Conservation (phyloP, 139 green algal genomes). For the Gonium pectorale region DNA sequence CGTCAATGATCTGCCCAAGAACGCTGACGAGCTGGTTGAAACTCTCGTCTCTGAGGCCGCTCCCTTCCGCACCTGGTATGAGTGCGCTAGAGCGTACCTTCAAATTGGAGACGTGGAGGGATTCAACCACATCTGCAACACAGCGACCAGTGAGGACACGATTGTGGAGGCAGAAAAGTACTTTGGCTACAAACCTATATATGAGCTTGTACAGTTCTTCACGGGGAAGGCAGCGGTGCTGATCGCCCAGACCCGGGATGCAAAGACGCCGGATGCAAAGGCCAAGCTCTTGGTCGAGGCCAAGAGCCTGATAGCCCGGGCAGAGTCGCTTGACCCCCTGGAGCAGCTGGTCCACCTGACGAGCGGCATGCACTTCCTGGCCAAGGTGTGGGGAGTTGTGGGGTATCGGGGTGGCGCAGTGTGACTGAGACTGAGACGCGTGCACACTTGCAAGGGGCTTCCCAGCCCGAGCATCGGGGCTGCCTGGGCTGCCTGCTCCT, state of each 20-base stretch:
- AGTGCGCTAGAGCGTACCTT: slow-evolving; percentile 79
- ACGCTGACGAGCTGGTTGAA: slow-evolving; percentile 76
- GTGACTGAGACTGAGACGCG: no score
- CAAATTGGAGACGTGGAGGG: slow-evolving; percentile 52
- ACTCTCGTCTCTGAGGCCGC: slow-evolving; percentile 76
- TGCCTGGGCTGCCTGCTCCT: not conserved
- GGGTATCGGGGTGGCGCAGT: not conserved
- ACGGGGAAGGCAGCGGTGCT: slow-evolving; percentile 77
- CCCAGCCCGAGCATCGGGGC: not conserved
- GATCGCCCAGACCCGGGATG: slow-evolving; percentile 53
- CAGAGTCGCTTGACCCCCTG: slow-evolving; percentile 36
- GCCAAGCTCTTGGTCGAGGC: slow-evolving; percentile 54
- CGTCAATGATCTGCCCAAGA: slow-evolving; percentile 63
- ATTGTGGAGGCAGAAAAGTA: slow-evolving; percentile 53
- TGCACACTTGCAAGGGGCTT: no score
- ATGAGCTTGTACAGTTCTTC: slow-evolving; percentile 81
- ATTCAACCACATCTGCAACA: slow-evolving; percentile 54
- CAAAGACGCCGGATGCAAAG: slow-evolving; percentile 51
- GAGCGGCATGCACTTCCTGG: slow-evolving; percentile 66
- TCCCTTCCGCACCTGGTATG: slow-evolving; percentile 79
- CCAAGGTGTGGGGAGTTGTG: slow-evolving; percentile 54
- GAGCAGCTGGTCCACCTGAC: slow-evolving; percentile 81
- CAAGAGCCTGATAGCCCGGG: slow-evolving; percentile 52
- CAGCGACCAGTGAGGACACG: slow-evolving; percentile 45
- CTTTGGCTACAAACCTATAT: slow-evolving; percentile 57